Percentiles rank a stretch among this genome's conserved stretches.
phyloP scores from a whole-genome alignment of 1,139 yeast genomes.

The Scheffersomyces titani region DNA sequence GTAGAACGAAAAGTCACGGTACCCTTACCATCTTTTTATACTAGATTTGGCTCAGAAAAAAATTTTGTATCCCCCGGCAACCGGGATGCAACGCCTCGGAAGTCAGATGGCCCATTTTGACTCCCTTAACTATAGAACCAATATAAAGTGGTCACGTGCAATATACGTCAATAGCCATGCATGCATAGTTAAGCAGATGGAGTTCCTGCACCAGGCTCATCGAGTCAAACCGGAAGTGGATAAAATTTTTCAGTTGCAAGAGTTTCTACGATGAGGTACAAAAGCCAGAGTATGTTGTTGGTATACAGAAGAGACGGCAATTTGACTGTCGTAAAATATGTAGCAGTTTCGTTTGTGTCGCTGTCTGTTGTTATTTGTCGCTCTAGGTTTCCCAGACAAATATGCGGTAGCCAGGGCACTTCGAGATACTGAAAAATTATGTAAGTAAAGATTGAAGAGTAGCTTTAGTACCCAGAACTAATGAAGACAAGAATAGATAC shows the following conservation, averaged over 20 bases:
- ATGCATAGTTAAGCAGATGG: neutral
- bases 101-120: too few species aligned
- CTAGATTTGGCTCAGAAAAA: slow-evolving; percentile 1
- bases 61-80: neutral
- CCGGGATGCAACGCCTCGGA: neutral
- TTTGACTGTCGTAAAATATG: neutral
- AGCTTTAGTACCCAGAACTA: too few species aligned
- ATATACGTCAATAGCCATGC: neutral
- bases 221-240: slow-evolving; percentile 1
- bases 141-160: neutral
- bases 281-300: neutral
- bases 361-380: neutral
- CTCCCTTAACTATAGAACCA: neutral
- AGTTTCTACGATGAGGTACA: neutral
- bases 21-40: slow-evolving; percentile 8
- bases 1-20: slow-evolving; percentile 2
- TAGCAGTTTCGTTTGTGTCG: too few species aligned
- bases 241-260: slow-evolving; percentile 1
- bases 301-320: neutral
- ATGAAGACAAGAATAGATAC: too few species aligned
- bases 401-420: too few species aligned
- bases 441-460: too few species aligned
- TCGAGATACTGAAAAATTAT: too few species aligned
- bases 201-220: neutral
- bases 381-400: neutral